Evolutionary conservation across 345 rosid genomes (phyloP), one percentile per base, ranked within the genome.

Genomic region (Hypericum androsaemum): DNA sequence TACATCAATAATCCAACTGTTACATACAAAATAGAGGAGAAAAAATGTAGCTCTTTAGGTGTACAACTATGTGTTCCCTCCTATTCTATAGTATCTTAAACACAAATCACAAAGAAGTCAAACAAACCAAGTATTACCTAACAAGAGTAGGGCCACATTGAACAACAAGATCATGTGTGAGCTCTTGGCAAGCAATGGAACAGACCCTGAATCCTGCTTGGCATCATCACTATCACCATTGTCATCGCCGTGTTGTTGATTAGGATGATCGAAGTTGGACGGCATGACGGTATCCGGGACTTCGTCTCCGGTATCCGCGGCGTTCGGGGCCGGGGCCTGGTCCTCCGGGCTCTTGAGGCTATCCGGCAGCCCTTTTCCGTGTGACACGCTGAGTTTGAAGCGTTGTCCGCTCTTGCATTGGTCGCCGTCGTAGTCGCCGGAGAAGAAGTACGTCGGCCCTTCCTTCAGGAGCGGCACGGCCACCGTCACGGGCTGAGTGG

Each of bases 231-330:
- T 22, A 37, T 39, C 44, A 39, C 17, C 53, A 14, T 57, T 48
- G 35, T 53, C 68, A 37, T 76, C 74, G 5, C 68, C 64, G 3
- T 62, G 65, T 3, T 66, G 64, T 11, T 75, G 71, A 14, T 47
- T 64, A 13, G 98, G 98, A 46, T 88, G 65, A 52, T 78, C 67
- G 35, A 88, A 83, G 67, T 76, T 77, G 5, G 89, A 62, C 0
- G 95, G 94, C 0, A 88, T 81, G 2, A 77, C 64, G 1, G 96
- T 85, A 7, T 88, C 96, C 3, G 98, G 96, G 2, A 78, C 96
- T 32, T 72, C 89, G 12, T 78, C 76, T 3, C 68, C 73, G 0
- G 71, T 59, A 35, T 77, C 80, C 1, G 78, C 75, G 10, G 74
- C 41, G 1, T 65, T 67, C 0, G 94, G 98, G 10, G 77, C 92